A percentile compares a stretch with the other conserved stretches of the same genome.
Evolutionary conservation across 768 basidiomycete species (phyloP).

Genomic region (Pleurotus tuoliensis): DNA sequence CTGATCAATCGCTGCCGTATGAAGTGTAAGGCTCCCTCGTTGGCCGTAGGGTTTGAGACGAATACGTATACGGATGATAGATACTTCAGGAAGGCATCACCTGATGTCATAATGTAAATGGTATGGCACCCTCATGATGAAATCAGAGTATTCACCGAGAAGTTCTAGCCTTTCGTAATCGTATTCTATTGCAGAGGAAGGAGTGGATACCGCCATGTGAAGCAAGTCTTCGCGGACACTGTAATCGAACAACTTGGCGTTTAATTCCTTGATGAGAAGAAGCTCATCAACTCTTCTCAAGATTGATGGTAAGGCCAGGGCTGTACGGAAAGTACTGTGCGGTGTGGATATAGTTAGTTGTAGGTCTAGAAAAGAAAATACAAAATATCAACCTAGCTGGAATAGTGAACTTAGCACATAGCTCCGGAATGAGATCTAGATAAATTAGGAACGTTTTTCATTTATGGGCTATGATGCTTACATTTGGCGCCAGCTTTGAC

Average conservation of each 20-base stretch:
- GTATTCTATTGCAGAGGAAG: constrained; percentile 62
- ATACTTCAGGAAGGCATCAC: constrained; percentile 84
- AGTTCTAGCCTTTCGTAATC: constrained; percentile 86
- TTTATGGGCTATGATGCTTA: constrained; percentile 26
- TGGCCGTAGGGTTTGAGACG: constrained; percentile 57
- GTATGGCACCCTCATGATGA: not conserved
- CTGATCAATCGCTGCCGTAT: constrained; percentile 69
- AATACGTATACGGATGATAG: constrained; percentile 72
- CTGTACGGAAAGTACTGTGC: constrained; percentile 61
- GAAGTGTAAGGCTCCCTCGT: constrained; percentile 66
- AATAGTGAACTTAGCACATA: constrained; percentile 67
- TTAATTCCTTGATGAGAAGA: constrained; percentile 75
- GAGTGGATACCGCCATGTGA: constrained; percentile 63
- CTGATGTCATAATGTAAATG: constrained; percentile 29
- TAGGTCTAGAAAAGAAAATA: constrained; percentile 1
- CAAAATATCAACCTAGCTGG: constrained; percentile 56
- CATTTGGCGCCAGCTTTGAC: constrained; percentile 53
- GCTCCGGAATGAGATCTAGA: constrained; percentile 80
- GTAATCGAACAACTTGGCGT: constrained; percentile 61
- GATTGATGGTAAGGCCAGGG: constrained; percentile 71
- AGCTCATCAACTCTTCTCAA: constrained; percentile 68
- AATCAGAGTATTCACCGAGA: constrained; percentile 47
- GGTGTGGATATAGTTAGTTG: constrained; percentile 2
- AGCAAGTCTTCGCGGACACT: constrained; percentile 59
- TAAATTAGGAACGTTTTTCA: too few relatives aligned